These are phyloP conservation scores for Cutaneotrichosporon sp. DNA, from an alignment of 1,284 basidiomycete genomes.

Conservation along the genomic window DNA sequence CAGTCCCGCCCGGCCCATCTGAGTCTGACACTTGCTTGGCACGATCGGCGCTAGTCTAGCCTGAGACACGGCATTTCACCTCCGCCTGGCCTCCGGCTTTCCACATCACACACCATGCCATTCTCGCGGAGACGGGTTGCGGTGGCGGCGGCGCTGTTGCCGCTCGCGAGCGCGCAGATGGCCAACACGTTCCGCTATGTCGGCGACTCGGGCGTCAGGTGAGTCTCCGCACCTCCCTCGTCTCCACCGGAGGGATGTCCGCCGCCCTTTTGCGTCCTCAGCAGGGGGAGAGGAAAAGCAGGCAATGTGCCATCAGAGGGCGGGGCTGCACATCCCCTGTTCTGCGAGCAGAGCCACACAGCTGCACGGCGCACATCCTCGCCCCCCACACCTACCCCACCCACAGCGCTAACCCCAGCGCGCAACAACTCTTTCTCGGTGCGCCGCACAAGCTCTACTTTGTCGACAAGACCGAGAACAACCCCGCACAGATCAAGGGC, in stretches of 20 bases:
- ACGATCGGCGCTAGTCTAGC: background rate
- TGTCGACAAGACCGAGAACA: slow-evolving; percentile 47
- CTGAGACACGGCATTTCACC: no score
- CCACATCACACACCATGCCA: slow-evolving; percentile 1
- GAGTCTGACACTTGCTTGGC: no score
- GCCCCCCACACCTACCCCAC: background rate
- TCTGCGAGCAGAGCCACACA: no score
- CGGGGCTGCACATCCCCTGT: no score
- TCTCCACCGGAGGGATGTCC: no score
- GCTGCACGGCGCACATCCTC: no score
- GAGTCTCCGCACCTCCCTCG: background rate
- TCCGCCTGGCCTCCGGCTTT: no score
- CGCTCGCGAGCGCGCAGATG: slow-evolving; percentile 20
- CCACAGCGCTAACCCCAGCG: slow-evolving; percentile 42
- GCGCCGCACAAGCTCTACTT: slow-evolving; percentile 56
- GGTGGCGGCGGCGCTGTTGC: slow-evolving; percentile 18
- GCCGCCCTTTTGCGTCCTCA: no score
- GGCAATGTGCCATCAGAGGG: no score
- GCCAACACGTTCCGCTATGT: slow-evolving; percentile 64
- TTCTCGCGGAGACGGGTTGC: background rate
- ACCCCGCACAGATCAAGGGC: slow-evolving; percentile 30
- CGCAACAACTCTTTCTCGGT: slow-evolving; percentile 63
- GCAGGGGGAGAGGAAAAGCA: no score
- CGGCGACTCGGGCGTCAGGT: slow-evolving; percentile 59
- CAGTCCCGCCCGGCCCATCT: no score